Evolutionary conservation across 2,329 filamentous ascomycete species (phyloP).

Genomic region (Trichoderma lentiforme): DNA sequence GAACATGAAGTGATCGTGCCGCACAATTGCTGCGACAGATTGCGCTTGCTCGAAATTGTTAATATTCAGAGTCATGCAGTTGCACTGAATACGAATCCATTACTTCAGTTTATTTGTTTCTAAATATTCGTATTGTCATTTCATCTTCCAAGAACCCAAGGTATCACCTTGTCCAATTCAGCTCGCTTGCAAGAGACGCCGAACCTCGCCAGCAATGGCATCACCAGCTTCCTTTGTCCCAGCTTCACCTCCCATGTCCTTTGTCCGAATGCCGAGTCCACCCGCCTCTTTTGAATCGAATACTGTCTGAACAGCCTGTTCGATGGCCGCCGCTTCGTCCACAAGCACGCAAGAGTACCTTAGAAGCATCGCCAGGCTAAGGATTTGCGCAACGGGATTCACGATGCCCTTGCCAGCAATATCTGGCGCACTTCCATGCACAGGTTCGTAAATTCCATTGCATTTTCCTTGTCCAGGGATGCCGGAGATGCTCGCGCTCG

Average conservation of each 20-base stretch:
- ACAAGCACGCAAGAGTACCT: constrained; percentile 65
- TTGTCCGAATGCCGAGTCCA: constrained; percentile 53
- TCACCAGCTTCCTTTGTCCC: constrained; percentile 67
- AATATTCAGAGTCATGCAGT: background rate
- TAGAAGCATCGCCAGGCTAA: constrained; percentile 71
- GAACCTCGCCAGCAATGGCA: constrained; percentile 37
- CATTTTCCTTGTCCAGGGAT: constrained; percentile 38
- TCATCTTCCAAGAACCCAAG: background rate
- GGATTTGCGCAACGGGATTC: constrained; percentile 69
- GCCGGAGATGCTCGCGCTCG: constrained; percentile 44
- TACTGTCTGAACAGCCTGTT: constrained; percentile 60
- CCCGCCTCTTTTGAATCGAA: constrained; percentile 51
- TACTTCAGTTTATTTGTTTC: background rate
- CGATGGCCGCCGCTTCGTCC: constrained; percentile 60
- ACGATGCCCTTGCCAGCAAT: constrained; percentile 70
- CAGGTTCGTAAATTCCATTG: constrained; percentile 75
- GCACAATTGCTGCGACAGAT: background rate
- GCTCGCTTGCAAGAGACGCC: constrained; percentile 1
- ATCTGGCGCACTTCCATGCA: constrained; percentile 71
- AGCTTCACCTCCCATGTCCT: constrained; percentile 62
- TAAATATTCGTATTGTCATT: background rate
- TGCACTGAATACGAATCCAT: background rate
- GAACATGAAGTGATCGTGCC: background rate
- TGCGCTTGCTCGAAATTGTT: background rate
- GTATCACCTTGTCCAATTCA: background rate